Evolutionary conservation across 805 yeast species (phyloP).

Genomic region (Metschnikowia kofuensis): DNA sequence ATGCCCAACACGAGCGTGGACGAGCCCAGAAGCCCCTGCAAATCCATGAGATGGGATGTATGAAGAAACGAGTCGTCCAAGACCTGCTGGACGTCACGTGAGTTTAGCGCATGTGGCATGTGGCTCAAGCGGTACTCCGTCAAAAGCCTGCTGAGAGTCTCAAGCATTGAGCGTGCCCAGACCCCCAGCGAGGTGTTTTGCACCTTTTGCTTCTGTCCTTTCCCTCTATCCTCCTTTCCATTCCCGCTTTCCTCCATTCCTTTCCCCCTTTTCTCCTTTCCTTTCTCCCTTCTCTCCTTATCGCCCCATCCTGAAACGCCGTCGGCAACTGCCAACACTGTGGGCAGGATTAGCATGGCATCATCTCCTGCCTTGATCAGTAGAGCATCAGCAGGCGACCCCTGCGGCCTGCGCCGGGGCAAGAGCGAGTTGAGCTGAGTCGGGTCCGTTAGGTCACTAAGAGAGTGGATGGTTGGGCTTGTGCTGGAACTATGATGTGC

Average conservation of each 20-base stretch:
- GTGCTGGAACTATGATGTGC: slow-evolving; percentile 45
- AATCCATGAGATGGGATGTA: slow-evolving; percentile 49
- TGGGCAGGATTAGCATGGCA: slow-evolving; percentile 53
- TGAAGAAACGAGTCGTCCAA: slow-evolving; percentile 48
- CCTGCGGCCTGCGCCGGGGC: slow-evolving; percentile 50
- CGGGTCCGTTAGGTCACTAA: slow-evolving; percentile 50
- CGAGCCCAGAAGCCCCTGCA: slow-evolving; percentile 46
- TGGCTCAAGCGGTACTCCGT: slow-evolving; percentile 43
- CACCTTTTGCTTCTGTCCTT: too few species aligned
- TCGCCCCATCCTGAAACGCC: slow-evolving; percentile 54
- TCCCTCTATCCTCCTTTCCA: too few species aligned
- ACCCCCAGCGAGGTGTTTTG: slow-evolving; percentile 38
- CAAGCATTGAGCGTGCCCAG: slow-evolving; percentile 53
- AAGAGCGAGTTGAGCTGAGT: slow-evolving; percentile 42
- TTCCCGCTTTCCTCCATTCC: too few species aligned
- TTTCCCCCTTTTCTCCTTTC: too few species aligned
- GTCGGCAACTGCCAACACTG: slow-evolving; percentile 53
- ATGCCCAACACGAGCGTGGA: slow-evolving; percentile 48
- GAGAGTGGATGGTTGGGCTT: slow-evolving; percentile 43
- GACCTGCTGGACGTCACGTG: slow-evolving; percentile 40
- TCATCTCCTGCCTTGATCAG: slow-evolving; percentile 56
- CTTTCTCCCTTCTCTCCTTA: background rate
- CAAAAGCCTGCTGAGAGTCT: slow-evolving; percentile 46
- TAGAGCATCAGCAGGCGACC: slow-evolving; percentile 51
- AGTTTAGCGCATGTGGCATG: slow-evolving; percentile 35